Evolutionary conservation across 2,329 filamentous ascomycete species (phyloP).

Genomic region (Daldinia eschscholtzii): DNA sequence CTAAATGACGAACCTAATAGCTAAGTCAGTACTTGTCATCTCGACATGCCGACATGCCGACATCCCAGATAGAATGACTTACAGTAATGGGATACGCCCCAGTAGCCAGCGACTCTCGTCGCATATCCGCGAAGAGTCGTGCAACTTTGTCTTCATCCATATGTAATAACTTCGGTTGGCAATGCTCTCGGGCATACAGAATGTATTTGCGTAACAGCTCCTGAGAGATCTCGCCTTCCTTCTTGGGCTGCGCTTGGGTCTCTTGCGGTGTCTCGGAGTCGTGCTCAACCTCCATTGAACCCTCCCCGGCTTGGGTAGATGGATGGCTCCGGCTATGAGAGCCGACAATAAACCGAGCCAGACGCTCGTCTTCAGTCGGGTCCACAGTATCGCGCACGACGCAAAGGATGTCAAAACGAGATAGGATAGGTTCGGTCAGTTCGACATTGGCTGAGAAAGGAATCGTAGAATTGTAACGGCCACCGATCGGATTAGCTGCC

Average conservation of each 20-base stretch:
- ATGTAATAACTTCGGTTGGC: conserved; percentile 92
- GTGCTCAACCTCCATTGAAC: conserved; percentile 74
- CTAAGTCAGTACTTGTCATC: conserved; percentile 38
- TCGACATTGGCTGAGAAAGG: conserved; percentile 98
- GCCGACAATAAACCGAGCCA: conserved; percentile 94
- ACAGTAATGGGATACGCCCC: conserved; percentile 98
- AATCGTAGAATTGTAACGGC: conserved; percentile 95
- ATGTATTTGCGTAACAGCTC: conserved; percentile 96
- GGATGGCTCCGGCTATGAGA: conserved; percentile 91
- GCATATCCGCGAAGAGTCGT: conserved; percentile 94
- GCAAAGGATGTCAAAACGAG: conserved; percentile 96
- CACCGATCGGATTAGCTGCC: conserved; percentile 95
- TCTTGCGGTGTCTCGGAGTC: conserved; percentile 59
- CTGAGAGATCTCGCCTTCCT: conserved; percentile 84
- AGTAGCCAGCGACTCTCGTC: conserved; percentile 90
- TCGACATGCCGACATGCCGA: neutral
- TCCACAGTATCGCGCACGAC: conserved; percentile 97
- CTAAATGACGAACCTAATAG: conserved; percentile 88
- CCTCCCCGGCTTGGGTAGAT: conserved; percentile 62
- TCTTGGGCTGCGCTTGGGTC: conserved; percentile 50
- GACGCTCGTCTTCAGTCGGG: conserved; percentile 88
- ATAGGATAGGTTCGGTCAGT: conserved; percentile 95
- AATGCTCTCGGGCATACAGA: conserved; percentile 90
- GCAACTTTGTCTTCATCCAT: conserved; percentile 98
- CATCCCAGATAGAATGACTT: conserved; percentile 57